These are phyloP conservation scores for Ceratocystis harringtonii DNA, from an alignment of 2,329 filamentous ascomycete genomes.

Conservation along the genomic window DNA sequence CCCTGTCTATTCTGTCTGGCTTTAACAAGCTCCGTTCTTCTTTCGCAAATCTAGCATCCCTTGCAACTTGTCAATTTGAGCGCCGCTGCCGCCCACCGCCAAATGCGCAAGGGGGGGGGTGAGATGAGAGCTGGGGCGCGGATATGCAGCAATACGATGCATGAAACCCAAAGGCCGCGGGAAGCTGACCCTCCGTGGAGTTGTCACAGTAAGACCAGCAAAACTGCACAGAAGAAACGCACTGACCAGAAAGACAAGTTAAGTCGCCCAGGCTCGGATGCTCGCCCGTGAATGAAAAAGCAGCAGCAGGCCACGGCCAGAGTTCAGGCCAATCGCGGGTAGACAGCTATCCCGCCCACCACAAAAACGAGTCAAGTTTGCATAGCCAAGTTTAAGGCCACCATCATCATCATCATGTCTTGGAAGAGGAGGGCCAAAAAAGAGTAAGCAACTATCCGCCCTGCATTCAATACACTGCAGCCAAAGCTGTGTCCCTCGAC, in stretches of 20 bases:
- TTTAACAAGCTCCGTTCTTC: not conserved
- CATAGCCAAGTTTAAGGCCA: no score
- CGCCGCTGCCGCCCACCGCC: not conserved
- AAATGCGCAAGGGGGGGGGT: not conserved
- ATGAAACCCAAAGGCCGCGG: not conserved
- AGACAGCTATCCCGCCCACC: not conserved
- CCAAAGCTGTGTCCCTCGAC: not conserved
- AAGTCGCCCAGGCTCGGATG: not conserved
- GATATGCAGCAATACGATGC: not conserved
- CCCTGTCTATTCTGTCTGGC: not conserved
- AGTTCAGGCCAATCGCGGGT: not conserved
- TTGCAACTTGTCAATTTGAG: not conserved
- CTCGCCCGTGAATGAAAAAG: not conserved
- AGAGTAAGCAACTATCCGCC: not conserved
- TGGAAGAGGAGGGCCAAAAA: not conserved
- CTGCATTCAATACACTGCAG: no score
- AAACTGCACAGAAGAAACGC: not conserved
- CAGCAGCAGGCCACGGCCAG: not conserved
- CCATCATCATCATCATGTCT: not conserved
- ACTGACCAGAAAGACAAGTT: not conserved
- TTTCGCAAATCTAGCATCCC: not conserved
- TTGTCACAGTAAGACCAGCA: not conserved
- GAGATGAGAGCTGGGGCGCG: no score
- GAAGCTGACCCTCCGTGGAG: constrained; percentile 8
- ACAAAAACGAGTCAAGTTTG: not conserved